Conservation (phyloP, 164 flowering plant species). For the Magnolia kwangsiensis region DNA sequence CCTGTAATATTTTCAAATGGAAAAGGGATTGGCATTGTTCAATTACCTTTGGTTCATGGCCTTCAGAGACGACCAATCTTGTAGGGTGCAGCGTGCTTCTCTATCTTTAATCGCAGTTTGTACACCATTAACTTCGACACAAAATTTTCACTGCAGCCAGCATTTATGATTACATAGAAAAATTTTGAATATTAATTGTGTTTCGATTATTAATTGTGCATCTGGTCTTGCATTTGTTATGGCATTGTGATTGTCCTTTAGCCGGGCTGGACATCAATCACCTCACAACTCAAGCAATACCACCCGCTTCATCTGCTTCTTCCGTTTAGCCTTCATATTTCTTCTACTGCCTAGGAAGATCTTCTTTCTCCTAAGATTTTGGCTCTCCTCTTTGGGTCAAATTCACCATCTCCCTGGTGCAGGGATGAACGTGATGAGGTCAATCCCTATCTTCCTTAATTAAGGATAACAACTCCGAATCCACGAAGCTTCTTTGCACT, state of each 20-base stretch:
- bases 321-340: too few species aligned
- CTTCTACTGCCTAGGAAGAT: too few species aligned
- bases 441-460: too few species aligned
- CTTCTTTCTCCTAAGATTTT: too few species aligned
- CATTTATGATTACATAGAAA: background rate
- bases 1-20: too few species aligned
- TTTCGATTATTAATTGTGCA: background rate
- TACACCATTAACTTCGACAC: background rate
- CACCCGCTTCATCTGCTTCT: background rate
- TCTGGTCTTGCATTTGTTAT: background rate
- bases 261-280: background rate
- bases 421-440: too few species aligned
- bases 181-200: background rate
- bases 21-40: background rate
- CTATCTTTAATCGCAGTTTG: background rate
- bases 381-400: too few species aligned
- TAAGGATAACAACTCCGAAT: too few species aligned
- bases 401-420: too few species aligned
- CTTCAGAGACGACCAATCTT: background rate
- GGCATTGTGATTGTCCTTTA: background rate
- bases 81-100: background rate
- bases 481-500: too few species aligned
- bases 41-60: background rate
- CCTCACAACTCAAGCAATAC: background rate
- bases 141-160: background rate